A percentile compares a stretch with the other conserved stretches of the same genome.
Evolutionary conservation across 2,329 filamentous ascomycete species (phyloP).

Genomic region (Fusarium annulatum): DNA sequence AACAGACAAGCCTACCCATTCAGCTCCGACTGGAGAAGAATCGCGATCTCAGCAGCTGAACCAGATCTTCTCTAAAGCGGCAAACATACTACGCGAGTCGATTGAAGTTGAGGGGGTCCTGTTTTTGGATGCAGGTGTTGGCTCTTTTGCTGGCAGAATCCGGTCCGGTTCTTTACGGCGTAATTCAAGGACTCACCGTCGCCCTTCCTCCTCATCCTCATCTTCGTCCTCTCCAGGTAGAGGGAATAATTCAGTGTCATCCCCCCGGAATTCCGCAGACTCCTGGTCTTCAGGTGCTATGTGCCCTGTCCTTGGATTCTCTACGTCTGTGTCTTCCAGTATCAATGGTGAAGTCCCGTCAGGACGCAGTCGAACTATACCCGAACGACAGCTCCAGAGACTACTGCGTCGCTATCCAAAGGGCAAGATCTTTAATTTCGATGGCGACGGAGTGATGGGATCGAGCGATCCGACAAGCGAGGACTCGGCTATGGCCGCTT

Average conservation of each 20-base stretch:
- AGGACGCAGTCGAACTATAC: not conserved
- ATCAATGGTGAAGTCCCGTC: conserved; percentile 44
- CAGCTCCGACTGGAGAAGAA: conserved; percentile 1
- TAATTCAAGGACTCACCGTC: not conserved
- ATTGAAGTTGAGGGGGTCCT: conserved; percentile 55
- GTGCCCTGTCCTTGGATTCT: conserved; percentile 54
- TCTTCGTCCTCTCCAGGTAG: conserved; percentile 14
- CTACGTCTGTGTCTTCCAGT: conserved; percentile 49
- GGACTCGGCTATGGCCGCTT: conserved; percentile 11
- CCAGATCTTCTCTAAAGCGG: conserved; percentile 56
- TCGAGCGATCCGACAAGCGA: conserved; percentile 48
- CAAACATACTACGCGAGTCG: conserved; percentile 56
- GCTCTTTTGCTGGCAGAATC: conserved; percentile 18
- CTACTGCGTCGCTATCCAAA: conserved; percentile 53
- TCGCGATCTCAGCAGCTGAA: not conserved
- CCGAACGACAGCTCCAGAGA: conserved; percentile 18
- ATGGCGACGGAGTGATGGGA: conserved; percentile 50
- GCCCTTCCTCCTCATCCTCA: conserved; percentile 13
- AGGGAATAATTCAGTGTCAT: not conserved
- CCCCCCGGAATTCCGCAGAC: conserved; percentile 35
- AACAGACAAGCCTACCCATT: not conserved
- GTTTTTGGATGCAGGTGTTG: conserved; percentile 50
- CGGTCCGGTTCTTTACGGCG: not conserved
- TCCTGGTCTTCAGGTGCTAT: conserved; percentile 26
- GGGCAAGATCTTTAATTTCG: conserved; percentile 60